Percentiles rank a stretch among this genome's conserved stretches.
phyloP scores from a whole-genome alignment of 2,329 filamentous ascomycete species.

The Aspergillus sp. region DNA sequence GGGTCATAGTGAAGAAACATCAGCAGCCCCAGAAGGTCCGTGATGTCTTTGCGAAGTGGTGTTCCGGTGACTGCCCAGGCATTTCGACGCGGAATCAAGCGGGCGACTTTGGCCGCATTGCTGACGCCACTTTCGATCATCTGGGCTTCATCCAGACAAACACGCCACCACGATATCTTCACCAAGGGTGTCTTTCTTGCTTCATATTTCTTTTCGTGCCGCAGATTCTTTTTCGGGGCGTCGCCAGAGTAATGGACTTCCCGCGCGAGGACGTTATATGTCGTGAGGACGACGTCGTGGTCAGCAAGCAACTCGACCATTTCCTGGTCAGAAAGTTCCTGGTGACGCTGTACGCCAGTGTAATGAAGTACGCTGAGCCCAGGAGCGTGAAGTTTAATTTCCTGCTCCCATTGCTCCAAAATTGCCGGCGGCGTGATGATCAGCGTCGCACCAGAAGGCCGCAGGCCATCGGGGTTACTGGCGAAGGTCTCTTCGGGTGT shows the following conservation, averaged over 20 bases:
- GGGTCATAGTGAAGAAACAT: constrained; percentile 78
- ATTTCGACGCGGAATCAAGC: constrained; percentile 76
- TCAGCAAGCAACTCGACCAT: constrained; percentile 48
- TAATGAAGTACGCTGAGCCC: constrained; percentile 57
- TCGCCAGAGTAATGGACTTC: constrained; percentile 77
- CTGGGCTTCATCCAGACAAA: constrained; percentile 70
- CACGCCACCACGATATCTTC: constrained; percentile 82
- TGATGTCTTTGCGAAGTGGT: constrained; percentile 75
- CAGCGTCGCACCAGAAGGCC: constrained; percentile 54
- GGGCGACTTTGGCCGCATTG: constrained; percentile 76
- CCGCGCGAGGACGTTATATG: constrained; percentile 67
- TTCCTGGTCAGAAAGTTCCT: constrained; percentile 35
- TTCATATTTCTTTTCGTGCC: constrained; percentile 62
- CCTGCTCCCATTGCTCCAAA: constrained; percentile 62
- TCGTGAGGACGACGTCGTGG: constrained; percentile 60
- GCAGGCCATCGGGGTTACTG: constrained; percentile 24
- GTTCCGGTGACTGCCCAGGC: constrained; percentile 93
- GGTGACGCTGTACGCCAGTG: constrained; percentile 49
- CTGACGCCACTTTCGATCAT: constrained; percentile 90
- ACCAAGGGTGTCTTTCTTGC: constrained; percentile 73
- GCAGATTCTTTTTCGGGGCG: constrained; percentile 69
- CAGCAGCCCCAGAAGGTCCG: constrained; percentile 77
- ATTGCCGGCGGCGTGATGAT: constrained; percentile 64
- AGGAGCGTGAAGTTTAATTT: constrained; percentile 59
- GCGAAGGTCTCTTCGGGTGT: constrained; percentile 12